These are phyloP conservation scores for Sporothrix euskadiensis DNA, from an alignment of 2,329 filamentous ascomycete genomes.

Conservation along the genomic window DNA sequence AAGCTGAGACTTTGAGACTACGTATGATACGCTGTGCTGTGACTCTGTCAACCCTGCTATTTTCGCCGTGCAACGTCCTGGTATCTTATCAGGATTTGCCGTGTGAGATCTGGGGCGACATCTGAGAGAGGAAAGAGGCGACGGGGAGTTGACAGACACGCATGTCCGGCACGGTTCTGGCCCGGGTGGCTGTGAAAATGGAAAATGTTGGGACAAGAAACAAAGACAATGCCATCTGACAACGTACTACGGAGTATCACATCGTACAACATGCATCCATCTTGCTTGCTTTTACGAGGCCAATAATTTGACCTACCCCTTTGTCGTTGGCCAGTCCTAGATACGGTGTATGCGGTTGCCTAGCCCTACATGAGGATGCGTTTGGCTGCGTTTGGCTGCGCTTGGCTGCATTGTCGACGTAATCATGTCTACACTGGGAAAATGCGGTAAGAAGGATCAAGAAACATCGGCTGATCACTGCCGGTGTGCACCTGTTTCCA, in stretches of 20 bases:
- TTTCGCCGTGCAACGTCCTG: background rate
- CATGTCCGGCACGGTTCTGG: background rate
- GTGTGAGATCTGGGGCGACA: background rate
- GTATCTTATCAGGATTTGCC: background rate
- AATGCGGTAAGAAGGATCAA: background rate
- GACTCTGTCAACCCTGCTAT: background rate
- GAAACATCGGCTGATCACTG: background rate
- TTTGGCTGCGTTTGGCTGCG: background rate
- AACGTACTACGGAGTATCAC: background rate
- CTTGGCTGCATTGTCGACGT: background rate
- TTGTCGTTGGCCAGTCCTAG: background rate
- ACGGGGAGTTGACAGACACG: background rate
- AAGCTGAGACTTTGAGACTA: background rate
- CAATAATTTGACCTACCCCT: background rate
- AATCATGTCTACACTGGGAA: background rate
- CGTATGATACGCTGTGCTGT: background rate
- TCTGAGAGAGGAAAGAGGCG: background rate
- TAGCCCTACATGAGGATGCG: background rate
- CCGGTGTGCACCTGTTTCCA: background rate
- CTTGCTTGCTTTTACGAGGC: background rate
- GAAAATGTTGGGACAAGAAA: background rate
- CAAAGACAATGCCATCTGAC: background rate
- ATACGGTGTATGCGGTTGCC: background rate
- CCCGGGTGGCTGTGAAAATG: conserved; percentile 13
- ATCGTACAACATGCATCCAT: background rate